Evolutionary conservation across 805 yeast species (phyloP).

Genomic region (Lipomyces sp.): DNA sequence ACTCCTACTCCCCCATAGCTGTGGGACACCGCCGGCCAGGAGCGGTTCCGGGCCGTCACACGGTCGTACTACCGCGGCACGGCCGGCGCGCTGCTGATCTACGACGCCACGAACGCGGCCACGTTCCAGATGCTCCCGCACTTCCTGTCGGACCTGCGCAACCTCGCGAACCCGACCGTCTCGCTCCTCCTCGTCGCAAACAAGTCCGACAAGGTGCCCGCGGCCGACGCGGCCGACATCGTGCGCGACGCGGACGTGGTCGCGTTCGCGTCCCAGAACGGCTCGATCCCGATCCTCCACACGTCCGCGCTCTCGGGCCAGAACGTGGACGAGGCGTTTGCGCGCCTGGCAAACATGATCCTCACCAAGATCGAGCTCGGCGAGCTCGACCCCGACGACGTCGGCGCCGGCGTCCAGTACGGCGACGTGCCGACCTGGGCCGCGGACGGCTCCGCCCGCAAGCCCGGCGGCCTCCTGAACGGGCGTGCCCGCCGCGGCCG

Average conservation of each 20-base stretch:
- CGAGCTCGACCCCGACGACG: conserved; percentile 47
- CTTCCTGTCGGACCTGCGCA: conserved; percentile 86
- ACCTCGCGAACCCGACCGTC: conserved; percentile 87
- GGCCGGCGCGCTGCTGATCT: conserved; percentile 87
- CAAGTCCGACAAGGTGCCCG: conserved; percentile 64
- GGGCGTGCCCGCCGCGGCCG: conserved; percentile 10
- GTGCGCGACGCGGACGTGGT: conserved; percentile 40
- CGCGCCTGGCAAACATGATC: conserved; percentile 42
- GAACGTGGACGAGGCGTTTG: conserved; percentile 45
- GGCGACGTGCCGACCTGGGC: conserved; percentile 47
- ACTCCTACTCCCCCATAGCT: conserved; percentile 51
- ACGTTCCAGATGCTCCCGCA: conserved; percentile 80
- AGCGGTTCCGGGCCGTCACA: conserved; percentile 89
- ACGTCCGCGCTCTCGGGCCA: conserved; percentile 45
- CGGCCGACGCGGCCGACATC: conserved; percentile 40
- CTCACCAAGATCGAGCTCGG: conserved; percentile 50
- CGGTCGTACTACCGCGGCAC: conserved; percentile 94
- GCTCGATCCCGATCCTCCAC: conserved; percentile 41
- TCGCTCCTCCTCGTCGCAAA: conserved; percentile 90
- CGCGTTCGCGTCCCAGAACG: conserved; percentile 37
- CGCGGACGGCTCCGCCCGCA: conserved; percentile 16
- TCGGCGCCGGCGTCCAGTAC: conserved; percentile 49
- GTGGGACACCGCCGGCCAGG: conserved; percentile 98
- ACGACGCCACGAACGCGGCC: conserved; percentile 82
- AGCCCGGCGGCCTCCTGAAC: conserved; percentile 1